These are phyloP conservation scores for Paraphoma sp. DNA, from an alignment of 2,329 filamentous ascomycete genomes.

Conservation along the genomic window DNA sequence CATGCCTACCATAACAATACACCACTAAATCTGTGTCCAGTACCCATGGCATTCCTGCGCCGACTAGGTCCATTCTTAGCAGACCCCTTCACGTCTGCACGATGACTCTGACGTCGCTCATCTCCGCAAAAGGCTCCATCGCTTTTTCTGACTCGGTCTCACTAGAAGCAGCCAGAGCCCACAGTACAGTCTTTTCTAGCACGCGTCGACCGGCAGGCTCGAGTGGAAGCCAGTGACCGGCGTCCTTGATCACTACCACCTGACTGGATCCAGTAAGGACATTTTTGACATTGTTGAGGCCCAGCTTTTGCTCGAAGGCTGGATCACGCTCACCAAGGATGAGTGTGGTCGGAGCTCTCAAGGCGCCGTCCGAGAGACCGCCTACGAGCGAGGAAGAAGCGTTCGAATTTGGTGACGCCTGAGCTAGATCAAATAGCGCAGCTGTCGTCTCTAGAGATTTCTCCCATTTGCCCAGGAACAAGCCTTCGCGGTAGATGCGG, in stretches of 20 bases:
- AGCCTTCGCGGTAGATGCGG: constrained; percentile 61
- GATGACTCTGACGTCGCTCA: background rate
- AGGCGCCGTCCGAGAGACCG: constrained; percentile 49
- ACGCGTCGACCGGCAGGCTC: constrained; percentile 54
- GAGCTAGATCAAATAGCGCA: constrained; percentile 52
- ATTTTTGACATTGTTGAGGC: constrained; percentile 60
- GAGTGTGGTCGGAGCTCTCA: constrained; percentile 61
- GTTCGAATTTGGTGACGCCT: constrained; percentile 10
- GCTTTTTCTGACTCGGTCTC: too few species aligned
- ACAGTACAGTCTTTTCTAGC: constrained; percentile 48
- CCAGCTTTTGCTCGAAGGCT: constrained; percentile 58
- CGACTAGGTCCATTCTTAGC: too few species aligned
- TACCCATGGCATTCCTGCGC: too few species aligned
- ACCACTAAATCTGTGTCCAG: too few species aligned
- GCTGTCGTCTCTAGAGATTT: constrained; percentile 60
- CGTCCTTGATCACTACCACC: constrained; percentile 56
- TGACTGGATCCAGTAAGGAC: constrained; percentile 59
- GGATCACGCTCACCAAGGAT: constrained; percentile 61
- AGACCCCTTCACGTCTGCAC: background rate
- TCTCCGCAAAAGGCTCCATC: background rate
- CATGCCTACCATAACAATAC: too few species aligned
- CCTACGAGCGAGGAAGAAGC: constrained; percentile 50
- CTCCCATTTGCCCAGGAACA: constrained; percentile 55
- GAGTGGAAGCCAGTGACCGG: constrained; percentile 61
- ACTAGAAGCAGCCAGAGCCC: constrained; percentile 25